Percentiles rank a stretch among this genome's conserved stretches.
Conservation (phyloP, 345 rosid species). For the Gossypium mustelinum region DNA sequence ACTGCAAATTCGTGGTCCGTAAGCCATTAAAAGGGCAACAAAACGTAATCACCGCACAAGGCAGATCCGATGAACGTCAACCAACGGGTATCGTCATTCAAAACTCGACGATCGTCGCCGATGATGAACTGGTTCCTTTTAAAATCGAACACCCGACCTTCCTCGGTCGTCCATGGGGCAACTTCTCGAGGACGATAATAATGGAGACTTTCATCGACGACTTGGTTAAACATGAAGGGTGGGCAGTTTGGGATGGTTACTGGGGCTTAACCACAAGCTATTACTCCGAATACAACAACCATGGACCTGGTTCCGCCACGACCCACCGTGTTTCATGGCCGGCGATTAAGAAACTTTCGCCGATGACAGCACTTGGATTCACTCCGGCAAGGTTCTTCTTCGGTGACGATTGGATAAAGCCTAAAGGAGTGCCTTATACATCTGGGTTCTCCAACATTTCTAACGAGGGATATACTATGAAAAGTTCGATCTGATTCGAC, state of each 20-base stretch:
- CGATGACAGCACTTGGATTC: slow-evolving; percentile 27
- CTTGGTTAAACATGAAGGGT: slow-evolving; percentile 52
- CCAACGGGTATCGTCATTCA: slow-evolving; percentile 61
- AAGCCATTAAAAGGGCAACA: slow-evolving; percentile 52
- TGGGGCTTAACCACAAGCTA: slow-evolving; percentile 50
- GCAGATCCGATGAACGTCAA: slow-evolving; percentile 37
- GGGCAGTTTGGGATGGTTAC: slow-evolving; percentile 53
- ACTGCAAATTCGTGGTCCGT: slow-evolving; percentile 52
- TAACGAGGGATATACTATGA: neutral
- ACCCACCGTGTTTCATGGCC: slow-evolving; percentile 51
- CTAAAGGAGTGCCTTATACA: slow-evolving; percentile 44
- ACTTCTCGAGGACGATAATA: slow-evolving; percentile 52
- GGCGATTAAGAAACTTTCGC: slow-evolving; percentile 45
- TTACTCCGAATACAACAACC: slow-evolving; percentile 50
- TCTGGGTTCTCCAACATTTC: slow-evolving; percentile 18
- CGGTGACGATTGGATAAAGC: slow-evolving; percentile 54
- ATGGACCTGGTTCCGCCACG: slow-evolving; percentile 57
- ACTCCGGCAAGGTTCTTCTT: slow-evolving; percentile 36
- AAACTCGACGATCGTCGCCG: slow-evolving; percentile 57
- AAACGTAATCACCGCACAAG: slow-evolving; percentile 59
- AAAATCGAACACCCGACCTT: slow-evolving; percentile 35
- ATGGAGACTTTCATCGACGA: slow-evolving; percentile 61
- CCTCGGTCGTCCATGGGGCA: slow-evolving; percentile 75
- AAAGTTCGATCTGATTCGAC: neutral
- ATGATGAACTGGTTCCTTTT: slow-evolving; percentile 31